Evolutionary conservation across 2,329 filamentous ascomycete species (phyloP).

Genomic region (Tolypocladium pustulatum): DNA sequence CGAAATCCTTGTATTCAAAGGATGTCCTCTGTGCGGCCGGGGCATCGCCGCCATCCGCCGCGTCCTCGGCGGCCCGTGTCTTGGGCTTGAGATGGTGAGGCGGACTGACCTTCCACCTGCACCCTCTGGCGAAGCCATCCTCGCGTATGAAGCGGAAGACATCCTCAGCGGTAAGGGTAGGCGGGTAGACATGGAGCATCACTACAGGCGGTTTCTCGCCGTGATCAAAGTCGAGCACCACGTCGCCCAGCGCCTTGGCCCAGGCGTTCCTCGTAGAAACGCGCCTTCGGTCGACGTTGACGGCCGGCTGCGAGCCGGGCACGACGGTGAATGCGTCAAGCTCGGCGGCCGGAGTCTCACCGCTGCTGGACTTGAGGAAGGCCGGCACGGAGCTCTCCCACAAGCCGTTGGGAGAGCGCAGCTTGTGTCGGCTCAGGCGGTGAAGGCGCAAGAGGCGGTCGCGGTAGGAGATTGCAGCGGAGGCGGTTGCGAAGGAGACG

Average conservation of each 20-base stretch:
- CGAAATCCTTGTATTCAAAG: slow-evolving; percentile 1
- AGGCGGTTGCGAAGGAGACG: slow-evolving; percentile 52
- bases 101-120: slow-evolving; percentile 12
- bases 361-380: slow-evolving; percentile 11
- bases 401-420: slow-evolving; percentile 16
- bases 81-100: slow-evolving; percentile 7
- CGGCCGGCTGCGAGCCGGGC: slow-evolving; percentile 11
- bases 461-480: slow-evolving; percentile 52
- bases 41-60: slow-evolving; percentile 5
- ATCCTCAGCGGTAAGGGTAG: slow-evolving; percentile 17
- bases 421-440: slow-evolving; percentile 17
- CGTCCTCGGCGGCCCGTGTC: not conserved
- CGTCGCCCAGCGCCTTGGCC: slow-evolving; percentile 11
- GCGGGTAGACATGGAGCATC: slow-evolving; percentile 18
- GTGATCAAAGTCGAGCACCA: slow-evolving; percentile 11
- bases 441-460: slow-evolving; percentile 22
- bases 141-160: slow-evolving; percentile 27
- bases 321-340: slow-evolving; percentile 18
- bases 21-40: not conserved
- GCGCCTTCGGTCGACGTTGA: slow-evolving; percentile 10
- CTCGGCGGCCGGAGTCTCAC: slow-evolving; percentile 10
- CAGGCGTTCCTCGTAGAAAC: slow-evolving; percentile 13
- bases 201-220: slow-evolving; percentile 17
- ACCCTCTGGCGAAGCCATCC: slow-evolving; percentile 28
- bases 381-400: slow-evolving; percentile 18